Conservation (phyloP, 2,329 filamentous ascomycete species). For the Botrytis elliptica region DNA sequence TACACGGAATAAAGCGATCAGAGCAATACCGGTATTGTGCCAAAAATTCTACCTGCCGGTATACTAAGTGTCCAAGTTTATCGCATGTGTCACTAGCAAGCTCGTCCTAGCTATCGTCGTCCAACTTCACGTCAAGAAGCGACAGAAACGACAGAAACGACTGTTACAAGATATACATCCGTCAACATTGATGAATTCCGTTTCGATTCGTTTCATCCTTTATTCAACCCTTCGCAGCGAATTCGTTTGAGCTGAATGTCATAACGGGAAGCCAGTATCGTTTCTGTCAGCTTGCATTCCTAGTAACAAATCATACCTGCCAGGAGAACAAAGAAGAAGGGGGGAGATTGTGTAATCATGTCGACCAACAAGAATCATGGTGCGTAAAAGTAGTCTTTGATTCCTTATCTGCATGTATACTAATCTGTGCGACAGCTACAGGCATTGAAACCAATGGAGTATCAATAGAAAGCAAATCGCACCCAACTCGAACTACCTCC, state of each 20-base stretch:
- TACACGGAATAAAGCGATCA: background rate
- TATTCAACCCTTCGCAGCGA: too few relatives aligned
- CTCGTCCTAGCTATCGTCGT: background rate
- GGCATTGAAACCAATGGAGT: background rate
- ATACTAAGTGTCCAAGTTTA: background rate
- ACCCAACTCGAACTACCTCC: constrained; percentile 25
- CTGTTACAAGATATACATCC: too few relatives aligned
- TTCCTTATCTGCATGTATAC: background rate
- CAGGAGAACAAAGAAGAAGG: background rate
- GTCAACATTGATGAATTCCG: too few relatives aligned
- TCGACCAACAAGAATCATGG: background rate
- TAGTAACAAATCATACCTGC: background rate
- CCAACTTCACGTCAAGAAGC: background rate
- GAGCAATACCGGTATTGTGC: background rate
- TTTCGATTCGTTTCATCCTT: too few relatives aligned
- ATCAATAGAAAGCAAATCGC: background rate
- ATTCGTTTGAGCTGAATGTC: background rate
- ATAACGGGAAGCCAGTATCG: background rate
- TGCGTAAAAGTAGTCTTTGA: background rate
- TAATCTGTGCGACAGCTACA: background rate
- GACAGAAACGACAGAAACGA: background rate
- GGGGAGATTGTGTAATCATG: background rate
- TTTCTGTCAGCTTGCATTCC: constrained; percentile 11
- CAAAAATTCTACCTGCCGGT: background rate
- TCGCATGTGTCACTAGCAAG: background rate